Percentiles rank a stretch among this genome's conserved stretches.
Evolutionary conservation across 2,329 filamentous ascomycete species (phyloP).

Genomic region (Ophioceras dolichostomum): DNA sequence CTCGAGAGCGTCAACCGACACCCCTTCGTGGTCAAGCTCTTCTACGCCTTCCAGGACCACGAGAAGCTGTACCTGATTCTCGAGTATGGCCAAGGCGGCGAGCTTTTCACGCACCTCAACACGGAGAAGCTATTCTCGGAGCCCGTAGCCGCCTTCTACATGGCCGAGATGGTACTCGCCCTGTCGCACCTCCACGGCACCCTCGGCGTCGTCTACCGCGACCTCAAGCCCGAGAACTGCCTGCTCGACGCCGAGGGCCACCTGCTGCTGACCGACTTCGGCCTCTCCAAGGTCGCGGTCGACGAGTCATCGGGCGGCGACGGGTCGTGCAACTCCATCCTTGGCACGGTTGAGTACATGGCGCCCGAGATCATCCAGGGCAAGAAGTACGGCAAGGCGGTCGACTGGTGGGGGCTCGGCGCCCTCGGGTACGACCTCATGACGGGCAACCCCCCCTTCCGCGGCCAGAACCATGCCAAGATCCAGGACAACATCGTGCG

Average conservation of each 20-base stretch:
- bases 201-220: conserved; percentile 89
- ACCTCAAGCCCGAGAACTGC: conserved; percentile 96
- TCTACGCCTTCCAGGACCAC: conserved; percentile 95
- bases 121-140: conserved; percentile 94
- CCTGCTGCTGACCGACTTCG: conserved; percentile 90
- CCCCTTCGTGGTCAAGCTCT: conserved; percentile 95
- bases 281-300: conserved; percentile 85
- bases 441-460: conserved; percentile 85
- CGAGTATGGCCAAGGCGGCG: conserved; percentile 93
- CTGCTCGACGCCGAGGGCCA: conserved; percentile 86
- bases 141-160: conserved; percentile 85
- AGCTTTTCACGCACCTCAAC: conserved; percentile 89
- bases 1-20: conserved; percentile 93
- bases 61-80: conserved; percentile 96
- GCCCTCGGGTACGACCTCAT: conserved; percentile 86
- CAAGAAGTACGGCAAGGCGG: conserved; percentile 81
- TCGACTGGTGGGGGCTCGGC: conserved; percentile 98
- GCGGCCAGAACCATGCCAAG: conserved; percentile 82
- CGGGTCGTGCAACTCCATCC: conserved; percentile 68
- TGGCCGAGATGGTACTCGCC: conserved; percentile 94
- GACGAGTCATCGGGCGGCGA: conserved; percentile 32
- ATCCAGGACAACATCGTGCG: conserved; percentile 93
- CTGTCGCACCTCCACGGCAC: conserved; percentile 86
- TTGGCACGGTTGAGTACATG: conserved; percentile 98
- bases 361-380: conserved; percentile 87